Base-by-base conservation (phyloP, 306 rosid genomes). In the Vigna angularis region DNA sequence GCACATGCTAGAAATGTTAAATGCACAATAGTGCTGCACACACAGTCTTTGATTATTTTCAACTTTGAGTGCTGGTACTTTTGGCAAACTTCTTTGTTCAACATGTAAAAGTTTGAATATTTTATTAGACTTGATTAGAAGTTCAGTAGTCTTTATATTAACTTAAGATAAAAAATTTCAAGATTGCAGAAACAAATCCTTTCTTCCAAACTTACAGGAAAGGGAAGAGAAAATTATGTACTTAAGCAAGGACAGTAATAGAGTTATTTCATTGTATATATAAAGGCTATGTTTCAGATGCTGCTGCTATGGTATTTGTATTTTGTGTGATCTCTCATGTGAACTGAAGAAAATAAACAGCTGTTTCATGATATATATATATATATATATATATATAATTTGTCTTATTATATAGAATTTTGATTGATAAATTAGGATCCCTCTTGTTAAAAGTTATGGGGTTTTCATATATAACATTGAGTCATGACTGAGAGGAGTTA, bases 121-220 rank as follows among this genome's bases (percentile, higher is more conserved):
- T 44, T 17, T 40, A 42, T 40, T 69, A 58, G 70, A 50, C 24
- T 70, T 70, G 45, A 65, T 65, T 76, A 22, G 55, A 58, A 70
- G 66, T 32, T 40, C 38, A 57, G 4, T 26, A 59, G 61, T 78
- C 9, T 78, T 69, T 14, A 12, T 48, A 38, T 55, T 56, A 72
- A 57, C 36, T 44, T 66, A 62, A 36, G 56, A 22, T 71, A 10
- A 38, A 79, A 16, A 50, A 71, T 71, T n/a, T 30, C 13, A 44
- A n/a, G 32, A 42, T 77, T 76, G 69, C 38, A 30, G 17, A 68
- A 45, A 48, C 62, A 17, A 50, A 66, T 77, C 32, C 32, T 66
- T 47, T 78, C 69, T 69, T n/a, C 40, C 42, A 55, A 9, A 42
- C 17, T 44, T 77, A 56, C 48, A 3, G 18, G 48, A 34, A 47